Evolutionary conservation across 2,329 filamentous ascomycete genomes (phyloP).

Genomic region (Trichophyton benhamiae): DNA sequence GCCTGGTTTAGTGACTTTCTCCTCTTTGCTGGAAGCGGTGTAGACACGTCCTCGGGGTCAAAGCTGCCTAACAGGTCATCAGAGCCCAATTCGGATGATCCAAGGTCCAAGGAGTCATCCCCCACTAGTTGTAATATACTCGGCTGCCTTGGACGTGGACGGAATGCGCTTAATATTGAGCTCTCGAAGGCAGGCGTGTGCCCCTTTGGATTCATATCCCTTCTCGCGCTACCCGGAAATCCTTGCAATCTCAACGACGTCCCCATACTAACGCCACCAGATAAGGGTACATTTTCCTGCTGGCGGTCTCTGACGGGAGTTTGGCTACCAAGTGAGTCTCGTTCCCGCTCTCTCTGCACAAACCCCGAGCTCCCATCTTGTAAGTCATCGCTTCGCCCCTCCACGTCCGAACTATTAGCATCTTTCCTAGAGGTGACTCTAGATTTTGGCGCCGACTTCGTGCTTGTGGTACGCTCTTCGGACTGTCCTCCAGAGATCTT

Average conservation of each 20-base stretch:
- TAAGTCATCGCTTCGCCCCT: neutral
- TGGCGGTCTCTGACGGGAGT: neutral
- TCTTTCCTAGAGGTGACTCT: neutral
- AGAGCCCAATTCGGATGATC: conserved; percentile 11
- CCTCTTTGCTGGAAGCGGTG: conserved; percentile 28
- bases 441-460: neutral
- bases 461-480: too few relatives aligned
- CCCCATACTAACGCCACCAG: neutral
- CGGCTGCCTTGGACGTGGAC: conserved; percentile 31
- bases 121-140: conserved; percentile 37
- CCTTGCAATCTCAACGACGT: neutral
- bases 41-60: conserved; percentile 35
- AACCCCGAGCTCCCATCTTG: neutral
- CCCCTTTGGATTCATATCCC: conserved; percentile 9
- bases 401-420: neutral
- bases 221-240: conserved; percentile 15
- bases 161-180: conserved; percentile 35
- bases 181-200: conserved; percentile 31
- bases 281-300: neutral
- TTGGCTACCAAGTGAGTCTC: neutral
- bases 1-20: conserved; percentile 19
- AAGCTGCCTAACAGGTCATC: conserved; percentile 34
- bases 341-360: neutral
- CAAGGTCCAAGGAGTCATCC: conserved; percentile 25
- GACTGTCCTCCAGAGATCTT: neutral